Evolutionary conservation across 2,329 filamentous ascomycete species (phyloP), one percentile per base, ranked within the genome.

Genomic region (Trichoderma sp.): DNA sequence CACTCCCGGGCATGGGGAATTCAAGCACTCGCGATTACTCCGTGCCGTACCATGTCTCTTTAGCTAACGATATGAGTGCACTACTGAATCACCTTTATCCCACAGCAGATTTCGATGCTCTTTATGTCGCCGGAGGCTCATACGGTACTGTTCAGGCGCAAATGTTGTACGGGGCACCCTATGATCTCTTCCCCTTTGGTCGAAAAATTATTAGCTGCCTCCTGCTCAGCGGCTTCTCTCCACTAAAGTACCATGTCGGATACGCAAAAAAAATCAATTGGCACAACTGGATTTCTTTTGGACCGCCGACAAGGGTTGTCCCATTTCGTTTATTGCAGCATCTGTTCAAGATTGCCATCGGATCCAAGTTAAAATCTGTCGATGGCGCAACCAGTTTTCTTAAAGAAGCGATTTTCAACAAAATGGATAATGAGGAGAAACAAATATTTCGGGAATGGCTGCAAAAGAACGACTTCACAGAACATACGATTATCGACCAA

Each of bases 131-230:
- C 5, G 71, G 71, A 10, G 71, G 72, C 9, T 73, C 72, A 4
- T 73, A 73, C 19, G 72, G 71, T 59, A 72, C 71, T 10, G 70
- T 72, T 17, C 70, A 56, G 17, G 71, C 71, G 6, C 72, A 73
- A 61, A 73, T 73, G 70, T 61, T 73, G 1, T 73, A 70, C 39
- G 71, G 72, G 3, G 72, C 71, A 2, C 68, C 71, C 1, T 72
- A 72, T 39, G 67, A 69, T 25, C n/a, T 70, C 2, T 72, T 72
- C 29, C 72, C 71, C 7, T 42, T 22, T 15, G 56, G 56, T 37
- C 35, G 15, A 19, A 39, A 59, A 7, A 59, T 42, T 39, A 25
- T 29, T 2, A 22, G 34, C 15, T 42, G 25, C 6, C 35, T 59
- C 10, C 42, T 59, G 70, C 27, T 63, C 68, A 8, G 71, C 68